Base-by-base conservation (phyloP, 169 alveolate genomes). In the Ichthyophthirius multifiliis region DNA sequence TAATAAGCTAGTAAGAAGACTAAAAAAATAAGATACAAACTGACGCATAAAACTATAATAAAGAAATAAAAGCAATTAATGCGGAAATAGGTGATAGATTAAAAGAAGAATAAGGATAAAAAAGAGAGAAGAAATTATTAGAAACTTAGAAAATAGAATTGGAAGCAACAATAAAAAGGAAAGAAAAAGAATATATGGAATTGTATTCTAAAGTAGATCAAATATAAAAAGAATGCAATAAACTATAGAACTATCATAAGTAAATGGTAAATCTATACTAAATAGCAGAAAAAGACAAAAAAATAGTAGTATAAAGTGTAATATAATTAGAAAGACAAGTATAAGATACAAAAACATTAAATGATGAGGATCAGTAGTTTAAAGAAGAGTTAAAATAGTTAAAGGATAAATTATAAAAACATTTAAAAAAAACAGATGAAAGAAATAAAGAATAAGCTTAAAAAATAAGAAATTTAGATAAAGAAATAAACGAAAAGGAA, bases 401-500 rank as follows among this genome's bases (percentile, higher is more conserved):
- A 2, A 74, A 78, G 75, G 86, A 76, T 15, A 44, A 41, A 45
- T 62, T 74, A 16, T 55, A 45, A 44, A 74, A 64, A 20, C 45
- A 74, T 73, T 45, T 55, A 47, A 67, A 23, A 32, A 48, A 83
- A 62, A 39, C 64, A 30, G 82, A 85, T 35, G 43, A 81, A 32
- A 30, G 41, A 16, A 67, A 73, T 31, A 67, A 64, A 32, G 63
- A 64, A 20, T 64, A 76, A 43, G 65, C 75, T 27, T 65, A 85
- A 62, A 73, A 62, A 65, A 78, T 78, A 20, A 32, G 65, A 23
- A 73, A 85, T 41, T 32, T 87, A 67, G 76, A 85, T 46, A 75
- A 84, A 35, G 89, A 83, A 80, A 80, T 83, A 31, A 67, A 62
- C 71, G 87, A 84, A 83, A 47, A 76, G 31, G 75, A 87, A 82